Evolutionary conservation across 2,329 filamentous ascomycete species (phyloP), one percentile per base, ranked within the genome.

Genomic region (Drechslerella coelobrocha): DNA sequence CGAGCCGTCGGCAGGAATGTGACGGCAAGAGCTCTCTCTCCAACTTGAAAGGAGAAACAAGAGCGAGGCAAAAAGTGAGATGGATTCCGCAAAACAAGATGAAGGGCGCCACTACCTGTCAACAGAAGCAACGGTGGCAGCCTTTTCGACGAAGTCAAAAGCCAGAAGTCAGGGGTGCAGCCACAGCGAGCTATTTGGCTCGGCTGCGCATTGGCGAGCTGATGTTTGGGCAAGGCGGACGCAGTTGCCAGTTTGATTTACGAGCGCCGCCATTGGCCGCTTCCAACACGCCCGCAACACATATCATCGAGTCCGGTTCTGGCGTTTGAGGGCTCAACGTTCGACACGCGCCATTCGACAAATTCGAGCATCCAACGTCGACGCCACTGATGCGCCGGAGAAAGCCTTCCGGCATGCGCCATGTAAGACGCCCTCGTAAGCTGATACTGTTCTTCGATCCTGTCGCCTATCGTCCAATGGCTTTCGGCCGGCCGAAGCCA

Each of bases 111-210:
- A 48, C n/a, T n/a, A n/a, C n/a, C 34, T 43, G 34, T 45, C 34
- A 31, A 19, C 50, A 56, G 43, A 55, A 55, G 54, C 39, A 50
- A 61, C 52, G 65, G 65, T 69, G 65, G 59, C 65, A 61, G 31
- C 29, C 50, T 41, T 50, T 60, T 41, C 43, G 45, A 41, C 47
- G 23, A 21, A 23, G 27, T 50, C 29, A 9, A 21, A 34, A 19
- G 53, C 37, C 50, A 39, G 47, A 29, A 45, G 43, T 29, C 54
- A 45, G 12, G 31, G 27, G 24, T 27, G 31, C 29, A 45, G 50
- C 27, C 52, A 55, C 48, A 50, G 50, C 41, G 60, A 50, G 5
- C 14, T n/a, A 12, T 55, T 43, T 10, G 29, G 31, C 26, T 29
- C 9, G 52, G 34, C 24, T 21, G 9, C n/a, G 23, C 29, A 21